Conservation (phyloP, 78 protist genomes). For the Goniomonas avonlea region DNA sequence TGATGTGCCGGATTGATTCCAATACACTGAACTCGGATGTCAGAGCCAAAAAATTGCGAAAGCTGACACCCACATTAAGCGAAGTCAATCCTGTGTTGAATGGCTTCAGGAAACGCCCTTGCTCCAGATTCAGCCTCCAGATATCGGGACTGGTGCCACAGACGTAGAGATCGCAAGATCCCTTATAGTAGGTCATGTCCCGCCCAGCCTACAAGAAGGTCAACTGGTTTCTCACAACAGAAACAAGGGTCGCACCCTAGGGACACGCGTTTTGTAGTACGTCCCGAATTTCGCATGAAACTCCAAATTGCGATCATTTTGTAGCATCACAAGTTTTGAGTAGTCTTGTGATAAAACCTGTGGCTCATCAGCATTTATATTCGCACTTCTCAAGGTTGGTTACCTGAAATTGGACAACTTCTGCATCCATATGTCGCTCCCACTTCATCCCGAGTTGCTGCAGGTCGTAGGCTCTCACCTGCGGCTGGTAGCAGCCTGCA, state of each 20-base stretch:
- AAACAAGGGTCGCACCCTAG: slow-evolving; percentile 19
- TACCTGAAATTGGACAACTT: slow-evolving; percentile 49
- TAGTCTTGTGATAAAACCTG: slow-evolving; percentile 79
- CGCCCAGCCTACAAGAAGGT: slow-evolving; percentile 69
- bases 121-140: slow-evolving; percentile 68
- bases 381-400: too few species aligned
- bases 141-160: slow-evolving; percentile 20
- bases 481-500: not conserved
- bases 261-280: slow-evolving; percentile 69
- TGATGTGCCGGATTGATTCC: too few species aligned
- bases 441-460: slow-evolving; percentile 76
- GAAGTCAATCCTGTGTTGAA: too few species aligned
- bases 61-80: too few species aligned
- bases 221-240: too few species aligned
- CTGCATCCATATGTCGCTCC: slow-evolving; percentile 68
- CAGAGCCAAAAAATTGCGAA: too few species aligned
- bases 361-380: not conserved
- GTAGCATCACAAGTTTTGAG: slow-evolving; percentile 72
- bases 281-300: slow-evolving; percentile 82
- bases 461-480: slow-evolving; percentile 69
- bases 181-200: slow-evolving; percentile 68
- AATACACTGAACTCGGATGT: too few species aligned
- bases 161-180: slow-evolving; percentile 53
- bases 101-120: slow-evolving; percentile 79
- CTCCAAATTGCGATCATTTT: slow-evolving; percentile 73